Evolutionary conservation across 306 rosid species (phyloP), one percentile per base, ranked within the genome.

Genomic region (Argentina anserina): DNA sequence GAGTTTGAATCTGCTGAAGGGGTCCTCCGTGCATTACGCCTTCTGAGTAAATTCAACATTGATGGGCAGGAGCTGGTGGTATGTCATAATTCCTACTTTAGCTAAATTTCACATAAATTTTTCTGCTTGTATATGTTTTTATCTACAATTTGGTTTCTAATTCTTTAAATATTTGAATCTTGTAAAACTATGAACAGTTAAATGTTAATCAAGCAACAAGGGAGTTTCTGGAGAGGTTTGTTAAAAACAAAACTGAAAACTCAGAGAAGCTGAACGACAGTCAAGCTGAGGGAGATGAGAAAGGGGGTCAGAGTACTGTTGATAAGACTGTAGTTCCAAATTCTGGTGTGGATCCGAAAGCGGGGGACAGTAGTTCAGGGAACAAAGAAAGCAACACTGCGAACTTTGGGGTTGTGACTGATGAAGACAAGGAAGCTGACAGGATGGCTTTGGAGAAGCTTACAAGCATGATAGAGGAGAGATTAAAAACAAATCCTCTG

Each of bases 1-100:
- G 99, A 95, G 76, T 95, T 95, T 78, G 99, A 95, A 79, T 84
- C 97, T 78, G 96, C 92, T 61, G 99, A 95, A 86, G 99, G 97
- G 41, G 97, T 95, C 69, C 99, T 91, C 59, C 97, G 97, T 66
- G 99, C 97, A 17, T 76, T 95, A 75, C 97, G 97, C 45, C 82
- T 91, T 62, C 96, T 95, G 68, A 88, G 85, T 66, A 95, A 90
- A 80, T 77, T 91, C 79, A 95, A 82, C 75, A 81, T 95, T 69
- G 99, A 95, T 59, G 97, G 99, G 86, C 97, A 90, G 84, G 97
- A 92, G 81, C 82, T 95, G 58, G 74, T 73, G 97, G 99, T 91
- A 88, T 72, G 87, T 62, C 63, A 58, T 79, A 72, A 67, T 84
- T 46, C 69, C 31, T 33, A 50, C 53, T 70, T 39, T 49, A 17